Evolutionary conservation across 2,329 filamentous ascomycete genomes (phyloP), one percentile per base, ranked within the genome.

Genomic region (Epichloe uncinata): DNA sequence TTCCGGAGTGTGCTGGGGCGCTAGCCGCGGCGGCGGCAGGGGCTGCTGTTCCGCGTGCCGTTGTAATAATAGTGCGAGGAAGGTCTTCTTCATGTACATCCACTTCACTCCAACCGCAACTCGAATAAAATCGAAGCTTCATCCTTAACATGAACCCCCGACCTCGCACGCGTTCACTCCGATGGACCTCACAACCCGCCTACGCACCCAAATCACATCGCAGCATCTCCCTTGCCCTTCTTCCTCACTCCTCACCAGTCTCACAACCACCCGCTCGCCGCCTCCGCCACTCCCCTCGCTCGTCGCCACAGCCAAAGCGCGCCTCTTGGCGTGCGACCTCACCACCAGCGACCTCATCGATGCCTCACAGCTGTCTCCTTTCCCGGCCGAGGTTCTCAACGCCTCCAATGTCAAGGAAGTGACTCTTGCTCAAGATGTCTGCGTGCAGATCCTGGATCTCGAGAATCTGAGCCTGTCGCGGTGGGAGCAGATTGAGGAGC

Each of bases 401-500:
- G 70, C 75, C 0, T 70, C 76, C 0, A 66, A 69, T 3, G 64
- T 75, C 9, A 72, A 76, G 54, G 79, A 87, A 52, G 66, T 70
- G 4, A 69, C 66, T 0, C 69, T 97, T 0, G 53, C 69, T 0
- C 73, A 73, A 1, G 78, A 87, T 34, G 73, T 91, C 1, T 73
- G 84, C 3, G 83, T 93, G 1, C 93, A 97, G 65, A 78, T 97
- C 1, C 69, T 95, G 1, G 89, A 94, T 58, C 73, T 97, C 7
- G 84, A 95, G 61, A 90, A 97, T 61, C 75, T 97, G 18, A 77
- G 82, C 2, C 75, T 78, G 48, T 88, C 84, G 58, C 77, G 85
- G 47, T 95, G 90, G 87, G 84, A 87, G 55, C 88, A 96, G 65
- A 77, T 95, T 34, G 88, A 96, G 64, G 81, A 82, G 35, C 79